Base-by-base conservation (phyloP, 176 grass and related monocot genomes). In the Oryza longistaminata region DNA sequence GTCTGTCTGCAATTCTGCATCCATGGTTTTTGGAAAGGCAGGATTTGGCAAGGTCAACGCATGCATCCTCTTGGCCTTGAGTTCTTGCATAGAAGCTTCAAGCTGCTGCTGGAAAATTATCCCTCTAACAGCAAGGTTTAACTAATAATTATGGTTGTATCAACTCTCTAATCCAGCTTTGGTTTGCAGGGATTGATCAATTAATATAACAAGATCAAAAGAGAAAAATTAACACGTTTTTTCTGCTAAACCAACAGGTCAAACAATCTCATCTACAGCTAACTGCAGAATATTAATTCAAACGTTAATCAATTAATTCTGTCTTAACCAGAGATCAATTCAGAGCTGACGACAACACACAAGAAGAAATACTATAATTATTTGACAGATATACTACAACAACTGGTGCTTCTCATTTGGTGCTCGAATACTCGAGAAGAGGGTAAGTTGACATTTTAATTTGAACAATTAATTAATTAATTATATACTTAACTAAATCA, bases 161-260 rank as follows among this genome's bases (percentile, higher is more conserved):
- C 73, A 55, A 12, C 64, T 39, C 45, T 55, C 82, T 29, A 29
- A 21, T 68, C 73, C 45, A 27, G 71, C 66, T 85, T 76, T 77
- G n/a, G 9, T 68, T 52, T 55, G 2, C 73, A 84, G 44, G 15
- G 66, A 14, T 64, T 19, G 72, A 26, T 46, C 17, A 58, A 17
- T 73, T 82, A 44, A 58, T 81, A 9, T 9, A 66, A 16, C 14
- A 45, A 78, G 37, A 29, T 82, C 21, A 71, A n/a, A 44, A 8
- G 19, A 70, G 35, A 60, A 2, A 2, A 76, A 74, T 11, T 45
- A 87, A 24, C 64, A 87, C 39, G 48, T 55, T 74, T 17, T 67
- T 45, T 14, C 42, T 17, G 68, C 74, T 79, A 88, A 73, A 79
- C 46, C 1, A 73, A 53, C 17, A 45, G 34, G 87, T 74, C 75